Evolutionary conservation across 108 stramenopile genomes (phyloP).

Genomic region (Parmales sp.): DNA sequence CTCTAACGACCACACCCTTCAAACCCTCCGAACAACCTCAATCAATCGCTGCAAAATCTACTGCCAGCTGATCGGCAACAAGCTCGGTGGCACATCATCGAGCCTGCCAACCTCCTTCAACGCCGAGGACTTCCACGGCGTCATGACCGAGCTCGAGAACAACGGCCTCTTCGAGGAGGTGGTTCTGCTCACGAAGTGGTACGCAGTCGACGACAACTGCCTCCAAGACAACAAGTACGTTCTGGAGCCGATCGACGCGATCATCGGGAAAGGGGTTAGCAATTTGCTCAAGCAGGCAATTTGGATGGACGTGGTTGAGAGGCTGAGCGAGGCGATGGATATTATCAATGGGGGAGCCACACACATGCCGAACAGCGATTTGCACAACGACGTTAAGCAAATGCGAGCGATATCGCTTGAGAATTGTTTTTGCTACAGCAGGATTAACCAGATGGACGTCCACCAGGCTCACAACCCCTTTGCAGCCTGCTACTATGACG

Average conservation of each 20-base stretch:
- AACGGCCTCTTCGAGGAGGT: neutral
- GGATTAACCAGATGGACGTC: no score
- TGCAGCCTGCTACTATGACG: no score
- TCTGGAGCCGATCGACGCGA: slow-evolving; percentile 3
- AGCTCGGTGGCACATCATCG: neutral
- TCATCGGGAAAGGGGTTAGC: no score
- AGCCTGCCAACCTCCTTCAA: neutral
- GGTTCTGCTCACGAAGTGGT: slow-evolving; percentile 1
- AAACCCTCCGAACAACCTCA: neutral
- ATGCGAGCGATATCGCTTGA: no score
- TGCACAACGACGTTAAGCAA: no score
- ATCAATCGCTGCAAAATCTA: neutral
- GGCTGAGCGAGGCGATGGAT: no score
- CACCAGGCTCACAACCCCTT: no score
- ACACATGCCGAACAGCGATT: no score
- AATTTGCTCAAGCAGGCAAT: no score
- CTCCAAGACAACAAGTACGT: neutral
- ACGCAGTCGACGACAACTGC: neutral
- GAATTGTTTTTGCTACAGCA: no score
- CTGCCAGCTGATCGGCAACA: neutral
- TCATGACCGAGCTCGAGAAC: slow-evolving; percentile 2
- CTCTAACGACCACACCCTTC: neutral
- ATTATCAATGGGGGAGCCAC: no score
- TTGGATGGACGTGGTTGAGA: no score
- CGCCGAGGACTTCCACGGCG: neutral